phyloP scores from a whole-genome alignment of 2,329 filamentous ascomycete species.

The Remersonia thermophila region DNA sequence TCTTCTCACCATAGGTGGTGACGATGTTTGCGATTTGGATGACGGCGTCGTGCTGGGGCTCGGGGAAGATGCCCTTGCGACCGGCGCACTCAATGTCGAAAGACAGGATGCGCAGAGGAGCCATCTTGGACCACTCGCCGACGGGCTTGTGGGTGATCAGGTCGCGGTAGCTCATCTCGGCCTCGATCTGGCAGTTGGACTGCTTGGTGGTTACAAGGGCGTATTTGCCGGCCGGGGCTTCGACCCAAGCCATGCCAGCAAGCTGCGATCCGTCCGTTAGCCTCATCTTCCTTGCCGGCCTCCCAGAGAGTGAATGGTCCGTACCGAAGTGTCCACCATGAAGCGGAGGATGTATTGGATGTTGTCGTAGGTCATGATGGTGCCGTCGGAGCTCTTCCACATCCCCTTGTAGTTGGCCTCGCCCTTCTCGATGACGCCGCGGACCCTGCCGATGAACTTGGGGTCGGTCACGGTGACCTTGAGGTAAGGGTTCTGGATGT shows the following conservation, averaged over 20 bases:
- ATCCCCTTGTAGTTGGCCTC: slow-evolving; percentile 80
- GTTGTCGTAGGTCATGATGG: slow-evolving; percentile 85
- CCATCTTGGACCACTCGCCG: slow-evolving; percentile 97
- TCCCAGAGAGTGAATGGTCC: background rate
- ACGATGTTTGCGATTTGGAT: slow-evolving; percentile 98
- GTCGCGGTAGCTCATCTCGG: slow-evolving; percentile 67
- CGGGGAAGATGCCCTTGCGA: slow-evolving; percentile 93
- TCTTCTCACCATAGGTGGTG: slow-evolving; percentile 85
- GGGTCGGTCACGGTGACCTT: slow-evolving; percentile 90
- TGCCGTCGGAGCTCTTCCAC: slow-evolving; percentile 55
- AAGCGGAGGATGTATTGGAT: slow-evolving; percentile 92
- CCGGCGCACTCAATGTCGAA: slow-evolving; percentile 99
- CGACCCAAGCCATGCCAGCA: slow-evolving; percentile 94
- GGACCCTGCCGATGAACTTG: slow-evolving; percentile 66
- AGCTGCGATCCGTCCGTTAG: slow-evolving; percentile 37
- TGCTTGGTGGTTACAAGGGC: slow-evolving; percentile 37
- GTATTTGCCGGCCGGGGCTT: slow-evolving; percentile 43
- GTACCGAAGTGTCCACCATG: slow-evolving; percentile 92
- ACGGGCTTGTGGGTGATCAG: slow-evolving; percentile 78
- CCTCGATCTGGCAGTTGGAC: slow-evolving; percentile 95
- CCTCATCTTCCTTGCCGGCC: background rate
- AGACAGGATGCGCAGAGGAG: slow-evolving; percentile 79
- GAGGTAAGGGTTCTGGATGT: slow-evolving; percentile 79
- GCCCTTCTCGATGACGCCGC: slow-evolving; percentile 61
- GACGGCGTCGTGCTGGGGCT: slow-evolving; percentile 81